Conservation (phyloP, 192 early-diverging fungal species). For the Paraglomus occultum region DNA sequence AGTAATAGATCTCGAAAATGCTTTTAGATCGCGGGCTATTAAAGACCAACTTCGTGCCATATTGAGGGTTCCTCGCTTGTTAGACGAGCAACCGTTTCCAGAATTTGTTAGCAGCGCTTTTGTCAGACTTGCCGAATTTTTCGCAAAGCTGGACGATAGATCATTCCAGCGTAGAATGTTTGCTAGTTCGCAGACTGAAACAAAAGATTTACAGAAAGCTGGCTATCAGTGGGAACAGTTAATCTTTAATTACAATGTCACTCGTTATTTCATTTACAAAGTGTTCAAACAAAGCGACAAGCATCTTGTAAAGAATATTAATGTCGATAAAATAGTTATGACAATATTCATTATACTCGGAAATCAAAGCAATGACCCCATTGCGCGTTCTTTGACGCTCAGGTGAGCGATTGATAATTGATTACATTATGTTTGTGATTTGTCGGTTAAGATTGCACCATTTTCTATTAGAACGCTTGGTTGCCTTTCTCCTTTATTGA, state of each 20-base stretch:
- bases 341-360: conserved; percentile 16
- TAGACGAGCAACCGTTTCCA: conserved; percentile 11
- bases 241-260: conserved; percentile 2
- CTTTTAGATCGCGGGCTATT: neutral
- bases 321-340: conserved; percentile 1
- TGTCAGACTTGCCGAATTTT: conserved; percentile 6
- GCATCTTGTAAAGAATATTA: conserved; percentile 1
- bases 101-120: neutral
- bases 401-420: neutral
- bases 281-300: conserved; percentile 16
- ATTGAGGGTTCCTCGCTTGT: neutral
- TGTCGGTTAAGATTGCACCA: neutral
- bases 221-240: neutral
- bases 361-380: conserved; percentile 23
- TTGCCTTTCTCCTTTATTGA: conserved; percentile 21
- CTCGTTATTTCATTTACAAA: conserved; percentile 7
- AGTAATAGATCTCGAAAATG: too few relatives aligned
- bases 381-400: conserved; percentile 11
- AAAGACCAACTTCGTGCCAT: conserved; percentile 8
- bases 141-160: neutral
- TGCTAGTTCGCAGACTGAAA: neutral
- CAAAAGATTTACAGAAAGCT: neutral
- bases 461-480: conserved; percentile 12
- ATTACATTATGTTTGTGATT: neutral
- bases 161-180: neutral